Evolutionary conservation across 2,329 filamentous ascomycete genomes (phyloP), one percentile per base, ranked within the genome.

Genomic region (Ophiosphaerella herpotricha): DNA sequence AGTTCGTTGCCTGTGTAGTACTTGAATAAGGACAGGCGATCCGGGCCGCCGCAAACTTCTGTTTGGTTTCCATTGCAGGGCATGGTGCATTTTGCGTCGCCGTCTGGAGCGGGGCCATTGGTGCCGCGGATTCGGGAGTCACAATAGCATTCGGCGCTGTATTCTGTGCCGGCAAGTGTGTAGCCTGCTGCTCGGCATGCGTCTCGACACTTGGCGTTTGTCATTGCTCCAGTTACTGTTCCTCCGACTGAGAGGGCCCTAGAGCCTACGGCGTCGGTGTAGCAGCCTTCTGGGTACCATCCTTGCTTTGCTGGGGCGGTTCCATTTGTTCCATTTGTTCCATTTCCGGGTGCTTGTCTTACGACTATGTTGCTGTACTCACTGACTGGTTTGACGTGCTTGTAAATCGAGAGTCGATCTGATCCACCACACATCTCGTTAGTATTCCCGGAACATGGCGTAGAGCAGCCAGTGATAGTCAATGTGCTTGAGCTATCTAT

Each of bases 11-110:
- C 63, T 12, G 46, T 48, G 24, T 55, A 60, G 33, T 50, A 65
- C 26, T 54, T 56, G 42, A 52, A 67, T 5, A 65, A 16, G 2
- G 56, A 61, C 32, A 67, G 43, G 23, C 61, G 58, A 42, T 66
- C 55, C 2, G 61, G 33, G 1, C 64, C 64, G 41, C 64, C 63
- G 33, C 64, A 68, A 3, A 60, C 54, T 23, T 70, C 61, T 33
- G 49, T 61, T 33, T 54, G 48, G 11, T 61, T 51, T 3, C 62
- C 62, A 16, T 54, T 61, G 31, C 60, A 65, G 2, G 43, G 29
- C 57, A 60, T 68, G 32, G 59, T 61, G 57, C 69, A 72, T 35
- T 77, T 74, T 1, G 67, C 63, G n/a, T 85, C 79, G 26, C 65
- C 64, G 43, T 65, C 57, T 8, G 59, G 46, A 3, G 60, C 63